Conservation (phyloP, 805 yeast genomes). For the Kazachstania martiniae region DNA sequence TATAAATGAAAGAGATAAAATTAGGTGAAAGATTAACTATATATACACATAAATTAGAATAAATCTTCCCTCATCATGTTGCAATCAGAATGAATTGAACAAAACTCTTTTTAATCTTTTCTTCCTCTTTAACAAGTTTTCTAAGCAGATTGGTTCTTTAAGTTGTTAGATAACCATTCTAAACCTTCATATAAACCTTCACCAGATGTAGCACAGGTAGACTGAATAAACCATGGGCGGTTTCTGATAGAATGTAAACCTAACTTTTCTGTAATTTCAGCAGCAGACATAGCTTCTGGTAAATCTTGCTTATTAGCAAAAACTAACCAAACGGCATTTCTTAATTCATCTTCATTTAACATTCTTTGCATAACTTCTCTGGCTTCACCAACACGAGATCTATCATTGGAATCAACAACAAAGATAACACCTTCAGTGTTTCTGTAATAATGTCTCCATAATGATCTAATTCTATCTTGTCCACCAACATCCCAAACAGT, state of each 20-base stretch:
- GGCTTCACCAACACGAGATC: slow-evolving; percentile 96
- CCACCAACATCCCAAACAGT: slow-evolving; percentile 99
- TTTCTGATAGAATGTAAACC: slow-evolving; percentile 96
- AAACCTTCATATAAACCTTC: slow-evolving; percentile 97
- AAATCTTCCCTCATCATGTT: no score
- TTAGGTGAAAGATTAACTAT: no score
- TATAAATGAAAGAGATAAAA: no score
- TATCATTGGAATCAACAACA: slow-evolving; percentile 95
- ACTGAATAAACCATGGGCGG: slow-evolving; percentile 98
- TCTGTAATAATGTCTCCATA: slow-evolving; percentile 98
- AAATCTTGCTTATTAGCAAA: slow-evolving; percentile 98
- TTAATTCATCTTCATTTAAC: slow-evolving; percentile 96
- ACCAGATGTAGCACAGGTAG: slow-evolving; percentile 98
- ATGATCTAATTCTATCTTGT: slow-evolving; percentile 96
- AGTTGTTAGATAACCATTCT: slow-evolving; percentile 89
- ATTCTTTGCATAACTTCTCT: slow-evolving; percentile 97
- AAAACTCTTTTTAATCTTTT: no score
- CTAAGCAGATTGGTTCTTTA: slow-evolving; percentile 67
- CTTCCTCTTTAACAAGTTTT: no score
- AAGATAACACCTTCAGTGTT: slow-evolving; percentile 97
- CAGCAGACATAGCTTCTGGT: slow-evolving; percentile 98
- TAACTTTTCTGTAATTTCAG: slow-evolving; percentile 93
- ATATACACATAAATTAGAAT: no score
- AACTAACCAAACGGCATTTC: slow-evolving; percentile 89
- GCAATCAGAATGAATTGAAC: no score